Evolutionary conservation across 1,139 yeast species (phyloP).

Genomic region (Geotrichum aggregatum): DNA sequence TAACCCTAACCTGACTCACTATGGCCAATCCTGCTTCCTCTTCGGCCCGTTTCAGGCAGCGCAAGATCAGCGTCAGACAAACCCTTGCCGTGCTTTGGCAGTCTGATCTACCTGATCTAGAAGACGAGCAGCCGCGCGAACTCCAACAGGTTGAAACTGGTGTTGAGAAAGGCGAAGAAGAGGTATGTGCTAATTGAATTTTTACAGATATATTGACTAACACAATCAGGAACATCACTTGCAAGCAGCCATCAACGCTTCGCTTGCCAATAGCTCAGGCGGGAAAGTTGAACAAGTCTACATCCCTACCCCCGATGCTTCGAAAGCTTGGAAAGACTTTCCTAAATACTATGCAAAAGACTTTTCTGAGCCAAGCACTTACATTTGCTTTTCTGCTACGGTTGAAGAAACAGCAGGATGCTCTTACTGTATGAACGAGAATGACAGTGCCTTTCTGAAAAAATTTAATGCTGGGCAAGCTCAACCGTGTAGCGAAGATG

Average conservation of each 20-base stretch:
- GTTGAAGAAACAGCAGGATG: slow-evolving; percentile 91
- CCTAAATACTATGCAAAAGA: slow-evolving; percentile 61
- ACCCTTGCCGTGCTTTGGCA: slow-evolving; percentile 73
- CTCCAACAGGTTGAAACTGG: slow-evolving; percentile 92
- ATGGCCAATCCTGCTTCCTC: slow-evolving; percentile 10
- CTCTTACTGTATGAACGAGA: slow-evolving; percentile 86
- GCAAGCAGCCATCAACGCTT: slow-evolving; percentile 81
- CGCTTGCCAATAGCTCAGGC: slow-evolving; percentile 52
- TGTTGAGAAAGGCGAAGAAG: slow-evolving; percentile 96
- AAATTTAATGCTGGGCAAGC: slow-evolving; percentile 41
- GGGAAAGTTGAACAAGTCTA: slow-evolving; percentile 61
- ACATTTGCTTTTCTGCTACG: slow-evolving; percentile 86
- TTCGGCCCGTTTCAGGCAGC: slow-evolving; percentile 74
- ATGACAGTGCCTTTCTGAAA: slow-evolving; percentile 64
- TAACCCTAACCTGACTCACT: slow-evolving; percentile 8
- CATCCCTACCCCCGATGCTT: slow-evolving; percentile 97
- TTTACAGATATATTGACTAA: slow-evolving; percentile 1
- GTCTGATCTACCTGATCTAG: slow-evolving; percentile 74
- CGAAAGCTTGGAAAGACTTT: slow-evolving; percentile 76
- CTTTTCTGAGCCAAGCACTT: slow-evolving; percentile 70
- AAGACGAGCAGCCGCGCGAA: slow-evolving; percentile 73
- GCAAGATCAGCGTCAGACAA: slow-evolving; percentile 88
- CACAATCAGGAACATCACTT: slow-evolving; percentile 67
- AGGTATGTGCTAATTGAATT: slow-evolving; percentile 33
- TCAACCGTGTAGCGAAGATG: slow-evolving; percentile 60